Evolutionary conservation across 768 basidiomycete species (phyloP), one percentile per base, ranked within the genome.

Genomic region (Cystobasidium onofrii): DNA sequence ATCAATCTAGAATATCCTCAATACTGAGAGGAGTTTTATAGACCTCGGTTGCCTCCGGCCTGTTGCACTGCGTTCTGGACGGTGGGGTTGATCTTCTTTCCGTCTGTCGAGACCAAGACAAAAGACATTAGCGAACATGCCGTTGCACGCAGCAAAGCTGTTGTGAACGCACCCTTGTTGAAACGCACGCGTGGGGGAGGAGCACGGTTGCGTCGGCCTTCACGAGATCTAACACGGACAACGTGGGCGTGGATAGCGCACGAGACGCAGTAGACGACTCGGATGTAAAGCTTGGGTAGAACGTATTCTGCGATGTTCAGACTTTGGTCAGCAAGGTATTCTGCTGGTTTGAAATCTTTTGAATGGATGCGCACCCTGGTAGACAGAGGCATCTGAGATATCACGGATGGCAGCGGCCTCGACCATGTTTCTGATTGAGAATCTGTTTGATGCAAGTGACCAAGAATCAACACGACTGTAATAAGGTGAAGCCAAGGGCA

Each of bases 201-300:
- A 1, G 91, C 89, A 83, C 96, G 92, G 88, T 96, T 98, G 83
- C 95, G 87, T 80, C 95, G 90, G 71, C 91, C 91, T 85, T 91
- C 90, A 76, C 90, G 87, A 75, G 96, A 97, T 76, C 96, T 92
- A 63, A 98, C 96, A 83, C 96, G 95, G 77, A 99, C 96, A 77
- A 99, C 94, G 83, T 99, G 96, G 78, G 93, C 92, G 86, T 99
- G 96, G 82, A 99, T 97, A 44, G 96, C 96, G 82, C 96, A 99
- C 62, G 94, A 96, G 73, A 99, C 90, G 83, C 96, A 99, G 86
- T 99, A 97, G 54, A 67, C 43, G 33, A 75, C 66, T 61, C 74
- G 67, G 65, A 76, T 34, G 69, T 76, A 76, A 12, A 75, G 67
- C 69, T 76, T 76, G 33, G 76, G 76, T 27, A 76, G 75, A 7